Conservation (phyloP, 1,284 basidiomycete species). For the Pulveroboletus sp. region DNA sequence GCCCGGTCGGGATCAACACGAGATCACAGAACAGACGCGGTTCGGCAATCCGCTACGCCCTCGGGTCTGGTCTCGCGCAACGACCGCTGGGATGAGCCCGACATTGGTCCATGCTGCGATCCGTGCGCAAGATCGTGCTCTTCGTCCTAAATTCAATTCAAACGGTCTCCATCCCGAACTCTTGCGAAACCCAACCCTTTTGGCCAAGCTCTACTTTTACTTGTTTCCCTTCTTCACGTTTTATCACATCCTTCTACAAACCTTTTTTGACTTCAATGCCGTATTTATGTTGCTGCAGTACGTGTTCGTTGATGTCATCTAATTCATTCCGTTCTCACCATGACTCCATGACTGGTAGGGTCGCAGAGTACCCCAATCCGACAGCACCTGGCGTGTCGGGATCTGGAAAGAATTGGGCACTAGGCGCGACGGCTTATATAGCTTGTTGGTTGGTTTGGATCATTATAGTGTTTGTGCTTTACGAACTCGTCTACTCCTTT, state of each 20-base stretch:
- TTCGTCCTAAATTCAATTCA: slow-evolving; percentile 64
- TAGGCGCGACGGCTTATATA: slow-evolving; percentile 76
- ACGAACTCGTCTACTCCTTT: slow-evolving; percentile 81
- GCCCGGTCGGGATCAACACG: slow-evolving; percentile 41
- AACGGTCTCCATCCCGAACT: slow-evolving; percentile 64
- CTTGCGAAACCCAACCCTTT: slow-evolving; percentile 57
- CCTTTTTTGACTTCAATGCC: slow-evolving; percentile 81
- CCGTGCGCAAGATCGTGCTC: slow-evolving; percentile 38
- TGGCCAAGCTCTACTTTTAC: slow-evolving; percentile 62
- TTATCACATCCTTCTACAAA: slow-evolving; percentile 70
- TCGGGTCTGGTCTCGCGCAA: slow-evolving; percentile 63
- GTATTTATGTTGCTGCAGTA: slow-evolving; percentile 76
- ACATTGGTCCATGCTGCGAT: slow-evolving; percentile 46
- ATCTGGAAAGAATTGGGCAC: slow-evolving; percentile 73
- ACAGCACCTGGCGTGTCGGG: slow-evolving; percentile 63
- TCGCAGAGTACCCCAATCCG: slow-evolving; percentile 69
- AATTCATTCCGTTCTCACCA: slow-evolving; percentile 17
- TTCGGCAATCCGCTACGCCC: slow-evolving; percentile 37
- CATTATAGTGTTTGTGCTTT: slow-evolving; percentile 73
- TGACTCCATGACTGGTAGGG: slow-evolving; percentile 49
- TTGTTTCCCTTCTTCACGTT: slow-evolving; percentile 68
- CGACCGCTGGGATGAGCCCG: slow-evolving; percentile 49
- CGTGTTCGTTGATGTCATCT: slow-evolving; percentile 38
- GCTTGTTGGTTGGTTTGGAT: slow-evolving; percentile 78
- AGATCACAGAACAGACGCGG: slow-evolving; percentile 55